Base-by-base conservation (phyloP, 2,329 filamentous ascomycete genomes). In the Sporothrix pallida region DNA sequence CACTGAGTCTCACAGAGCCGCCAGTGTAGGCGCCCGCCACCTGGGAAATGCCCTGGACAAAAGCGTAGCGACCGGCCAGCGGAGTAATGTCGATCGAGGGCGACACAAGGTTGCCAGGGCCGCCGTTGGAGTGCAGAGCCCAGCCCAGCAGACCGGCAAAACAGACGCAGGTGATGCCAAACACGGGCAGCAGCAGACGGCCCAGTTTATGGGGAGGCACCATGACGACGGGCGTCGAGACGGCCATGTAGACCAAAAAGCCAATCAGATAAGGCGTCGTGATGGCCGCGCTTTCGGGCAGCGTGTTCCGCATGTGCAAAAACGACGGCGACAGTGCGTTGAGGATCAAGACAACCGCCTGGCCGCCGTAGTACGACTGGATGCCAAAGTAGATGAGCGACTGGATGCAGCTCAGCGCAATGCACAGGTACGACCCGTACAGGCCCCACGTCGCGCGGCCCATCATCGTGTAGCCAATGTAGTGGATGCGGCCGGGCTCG, bases 401-500 rank as follows among this genome's bases (percentile, higher is more conserved):
- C 67, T 69, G 67, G 67, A 69, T 54, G 48, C 67, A 69, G 46
- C 46, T 54, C 23, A 69, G 67, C 2, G 67, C 48, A 15, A 69
- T 69, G 48, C 67, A 69, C 46, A 69, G 26, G 67, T 69, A 69
- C 17, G 67, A 69, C 1, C 67, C 67, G 26, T 69, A 69, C 3
- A 69, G 67, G 26, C 67, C 67, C 46, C 46, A 69, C 1, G 67
- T 69, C 8, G 67, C 67, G 15, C 67, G 67, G 48, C 67, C 67
- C 67, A 69, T 69, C 67, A 69, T 69, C 12, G 67, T 69, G 48
- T 69, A 69, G 10, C 67, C 67, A 54, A 69, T 69, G 67, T 69
- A 69, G 67, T 69, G 67, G 46, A 69, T 69, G 3, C 67, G 67
- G 26, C 67, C 67, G 26, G 67, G 48, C 15, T 69, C 67, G 17